A percentile compares a stretch with the other conserved stretches of the same genome.
Evolutionary conservation across 257 asterid genomes (phyloP).

Genomic region (Ballota nigra): DNA sequence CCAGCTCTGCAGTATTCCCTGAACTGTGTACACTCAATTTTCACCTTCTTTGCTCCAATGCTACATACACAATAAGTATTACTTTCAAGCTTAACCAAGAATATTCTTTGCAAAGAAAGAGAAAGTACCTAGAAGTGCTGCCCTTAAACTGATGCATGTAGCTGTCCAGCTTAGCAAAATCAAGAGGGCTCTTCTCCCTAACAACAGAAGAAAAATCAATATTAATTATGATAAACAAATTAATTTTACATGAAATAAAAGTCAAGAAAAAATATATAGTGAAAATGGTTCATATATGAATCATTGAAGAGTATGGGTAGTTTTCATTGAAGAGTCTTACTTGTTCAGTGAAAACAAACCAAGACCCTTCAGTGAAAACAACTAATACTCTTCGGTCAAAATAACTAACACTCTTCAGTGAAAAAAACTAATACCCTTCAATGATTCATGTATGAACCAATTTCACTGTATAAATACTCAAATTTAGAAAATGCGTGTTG

Average conservation of each 20-base stretch:
- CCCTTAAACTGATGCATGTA: conserved; percentile 76
- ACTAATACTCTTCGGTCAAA: too few relatives aligned
- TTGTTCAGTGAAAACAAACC: too few relatives aligned
- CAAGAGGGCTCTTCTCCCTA: conserved; percentile 45
- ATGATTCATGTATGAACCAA: too few relatives aligned
- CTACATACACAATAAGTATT: conserved; percentile 29
- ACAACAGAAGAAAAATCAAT: background rate
- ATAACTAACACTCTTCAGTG: too few relatives aligned
- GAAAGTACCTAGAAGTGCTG: conserved; percentile 64
- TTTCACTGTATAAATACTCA: too few relatives aligned
- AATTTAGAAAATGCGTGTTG: background rate
- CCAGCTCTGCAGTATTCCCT: conserved; percentile 55
- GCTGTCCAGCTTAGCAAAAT: conserved; percentile 52
- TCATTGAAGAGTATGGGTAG: too few relatives aligned
- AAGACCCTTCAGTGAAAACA: too few relatives aligned
- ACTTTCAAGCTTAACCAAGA: background rate
- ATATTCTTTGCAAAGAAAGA: background rate
- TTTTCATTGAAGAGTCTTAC: too few relatives aligned
- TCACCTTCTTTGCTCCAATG: conserved; percentile 81
- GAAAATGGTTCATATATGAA: too few relatives aligned
- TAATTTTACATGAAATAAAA: too few relatives aligned
- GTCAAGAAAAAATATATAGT: too few relatives aligned
- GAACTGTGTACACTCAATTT: conserved; percentile 61
- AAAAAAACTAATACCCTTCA: too few relatives aligned
- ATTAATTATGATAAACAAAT: background rate